Conservation (phyloP, 768 basidiomycete genomes). For the Tylopilus rubrobrunneus region DNA sequence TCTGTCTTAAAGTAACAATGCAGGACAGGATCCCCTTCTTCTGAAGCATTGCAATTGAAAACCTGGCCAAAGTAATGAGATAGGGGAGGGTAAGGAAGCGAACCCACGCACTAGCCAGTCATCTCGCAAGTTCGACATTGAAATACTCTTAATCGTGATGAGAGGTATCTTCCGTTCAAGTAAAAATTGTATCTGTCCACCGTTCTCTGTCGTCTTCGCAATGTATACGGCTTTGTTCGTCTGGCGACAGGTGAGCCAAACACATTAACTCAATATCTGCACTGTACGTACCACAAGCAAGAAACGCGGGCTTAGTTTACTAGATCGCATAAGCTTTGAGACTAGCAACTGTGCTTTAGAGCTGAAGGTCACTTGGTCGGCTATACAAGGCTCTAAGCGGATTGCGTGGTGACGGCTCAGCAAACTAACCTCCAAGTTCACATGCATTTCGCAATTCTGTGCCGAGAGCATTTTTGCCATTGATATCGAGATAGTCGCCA, state of each 20-base stretch:
- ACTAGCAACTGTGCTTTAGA: slow-evolving; percentile 77
- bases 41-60: slow-evolving; percentile 71
- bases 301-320: slow-evolving; percentile 88
- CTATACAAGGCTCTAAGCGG: slow-evolving; percentile 30
- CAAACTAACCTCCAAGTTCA: slow-evolving; percentile 62
- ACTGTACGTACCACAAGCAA: slow-evolving; percentile 70
- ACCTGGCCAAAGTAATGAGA: slow-evolving; percentile 43
- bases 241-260: slow-evolving; percentile 7
- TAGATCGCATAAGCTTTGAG: slow-evolving; percentile 79
- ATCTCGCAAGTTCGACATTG: slow-evolving; percentile 85
- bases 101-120: slow-evolving; percentile 80
- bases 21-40: slow-evolving; percentile 94
- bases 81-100: background rate
- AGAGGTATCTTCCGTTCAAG: slow-evolving; percentile 89
- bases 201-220: slow-evolving; percentile 55
- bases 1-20: slow-evolving; percentile 96
- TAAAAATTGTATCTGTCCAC: slow-evolving; percentile 53
- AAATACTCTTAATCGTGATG: slow-evolving; percentile 80
- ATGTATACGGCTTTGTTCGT: slow-evolving; percentile 78
- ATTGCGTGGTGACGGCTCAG: background rate
- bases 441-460: slow-evolving; percentile 70
- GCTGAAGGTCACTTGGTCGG: slow-evolving; percentile 82
- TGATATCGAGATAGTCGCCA: slow-evolving; percentile 95
- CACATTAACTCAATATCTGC: background rate
- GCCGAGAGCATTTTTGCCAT: slow-evolving; percentile 74